These are phyloP conservation scores for Scheffersomyces lignicola DNA, from an alignment of 1,139 yeast genomes.

Conservation along the genomic window DNA sequence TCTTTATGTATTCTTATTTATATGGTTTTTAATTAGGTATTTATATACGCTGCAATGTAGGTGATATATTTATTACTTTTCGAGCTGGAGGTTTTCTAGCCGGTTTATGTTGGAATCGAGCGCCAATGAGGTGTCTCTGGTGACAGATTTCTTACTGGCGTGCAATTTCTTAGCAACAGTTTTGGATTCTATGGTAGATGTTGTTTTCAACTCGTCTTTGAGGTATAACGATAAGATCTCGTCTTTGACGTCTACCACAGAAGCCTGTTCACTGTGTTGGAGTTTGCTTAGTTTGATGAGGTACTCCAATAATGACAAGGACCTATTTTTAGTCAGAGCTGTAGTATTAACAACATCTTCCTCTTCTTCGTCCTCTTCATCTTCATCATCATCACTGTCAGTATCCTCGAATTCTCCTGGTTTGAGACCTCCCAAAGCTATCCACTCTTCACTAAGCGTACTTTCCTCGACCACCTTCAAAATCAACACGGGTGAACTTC, in stretches of 20 bases:
- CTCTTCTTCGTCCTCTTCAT: conserved; percentile 23
- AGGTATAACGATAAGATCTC: conserved; percentile 66
- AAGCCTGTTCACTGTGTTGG: conserved; percentile 60
- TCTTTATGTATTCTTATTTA: neutral
- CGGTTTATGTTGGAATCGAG: conserved; percentile 38
- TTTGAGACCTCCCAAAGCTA: conserved; percentile 51
- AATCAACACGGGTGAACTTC: conserved; percentile 68
- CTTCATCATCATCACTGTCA: conserved; percentile 27
- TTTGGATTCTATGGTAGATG: neutral
- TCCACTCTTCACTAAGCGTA: conserved; percentile 41
- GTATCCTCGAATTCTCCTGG: conserved; percentile 29
- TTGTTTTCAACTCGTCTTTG: conserved; percentile 55
- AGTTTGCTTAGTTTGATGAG: conserved; percentile 59
- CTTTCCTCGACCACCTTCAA: conserved; percentile 37
- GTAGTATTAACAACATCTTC: conserved; percentile 15
- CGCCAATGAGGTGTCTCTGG: conserved; percentile 19
- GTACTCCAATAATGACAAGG: conserved; percentile 67
- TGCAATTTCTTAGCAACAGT: conserved; percentile 17
- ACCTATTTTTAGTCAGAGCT: conserved; percentile 14
- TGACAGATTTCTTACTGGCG: neutral
- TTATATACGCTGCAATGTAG: neutral
- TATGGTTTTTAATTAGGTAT: neutral
- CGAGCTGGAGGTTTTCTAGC: conserved; percentile 30
- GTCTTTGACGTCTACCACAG: conserved; percentile 59
- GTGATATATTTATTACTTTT: conserved; percentile 6